Conservation (phyloP, 371 early-diverging fungal genomes). For the Apophysomyces trapeziformis region DNA sequence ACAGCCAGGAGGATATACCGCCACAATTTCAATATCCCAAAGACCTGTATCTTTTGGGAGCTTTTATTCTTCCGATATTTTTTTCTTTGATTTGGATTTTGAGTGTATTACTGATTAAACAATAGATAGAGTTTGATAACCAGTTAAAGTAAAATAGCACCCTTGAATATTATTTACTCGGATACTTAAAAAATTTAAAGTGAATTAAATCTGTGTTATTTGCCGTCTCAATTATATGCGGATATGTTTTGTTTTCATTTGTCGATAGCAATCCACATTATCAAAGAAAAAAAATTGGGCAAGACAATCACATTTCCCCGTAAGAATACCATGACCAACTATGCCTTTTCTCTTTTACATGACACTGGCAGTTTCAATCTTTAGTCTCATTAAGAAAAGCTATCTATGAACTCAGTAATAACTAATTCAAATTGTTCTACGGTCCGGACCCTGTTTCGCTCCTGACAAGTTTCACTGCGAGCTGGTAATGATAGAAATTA, state of each 20-base stretch:
- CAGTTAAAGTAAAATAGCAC: constrained; percentile 70
- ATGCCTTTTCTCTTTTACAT: constrained; percentile 95
- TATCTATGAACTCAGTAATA: too few species aligned
- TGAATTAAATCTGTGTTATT: constrained; percentile 84
- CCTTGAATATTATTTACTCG: constrained; percentile 93
- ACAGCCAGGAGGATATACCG: constrained; percentile 34
- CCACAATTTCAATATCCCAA: background rate
- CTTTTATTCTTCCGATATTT: background rate
- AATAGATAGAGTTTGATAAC: constrained; percentile 83
- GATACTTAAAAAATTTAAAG: constrained; percentile 85
- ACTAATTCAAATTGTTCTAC: too few species aligned
- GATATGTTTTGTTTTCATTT: constrained; percentile 96
- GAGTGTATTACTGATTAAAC: constrained; percentile 89
- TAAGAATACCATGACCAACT: constrained; percentile 94
- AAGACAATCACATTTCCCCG: constrained; percentile 46
- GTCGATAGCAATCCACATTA: constrained; percentile 61
- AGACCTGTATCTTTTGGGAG: background rate
- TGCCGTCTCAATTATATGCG: constrained; percentile 96
- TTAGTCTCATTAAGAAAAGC: constrained; percentile 88
- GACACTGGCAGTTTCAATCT: constrained; percentile 94
- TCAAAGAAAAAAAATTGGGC: too few species aligned
- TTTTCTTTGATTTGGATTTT: constrained; percentile 87
- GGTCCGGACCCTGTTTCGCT: too few species aligned
- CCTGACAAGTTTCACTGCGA: too few species aligned
- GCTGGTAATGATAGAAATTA: too few species aligned